A percentile compares a stretch with the other conserved stretches of the same genome.
Conservation (phyloP, 768 basidiomycete species). For the Naganishia vaughanmartiniae region DNA sequence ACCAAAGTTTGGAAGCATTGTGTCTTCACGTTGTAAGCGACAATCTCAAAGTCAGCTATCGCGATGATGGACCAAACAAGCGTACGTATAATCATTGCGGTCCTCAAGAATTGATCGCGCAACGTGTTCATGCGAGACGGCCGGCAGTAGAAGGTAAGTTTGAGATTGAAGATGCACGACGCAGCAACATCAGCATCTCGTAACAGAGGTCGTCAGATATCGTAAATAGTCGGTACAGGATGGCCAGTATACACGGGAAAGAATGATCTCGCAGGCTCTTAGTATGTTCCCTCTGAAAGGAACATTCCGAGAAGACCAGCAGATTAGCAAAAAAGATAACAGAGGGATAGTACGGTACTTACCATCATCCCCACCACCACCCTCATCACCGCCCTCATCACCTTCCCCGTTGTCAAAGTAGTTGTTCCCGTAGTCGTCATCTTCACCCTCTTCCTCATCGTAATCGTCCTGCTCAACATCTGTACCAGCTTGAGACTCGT, state of each 20-base stretch:
- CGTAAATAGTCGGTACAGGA: not conserved
- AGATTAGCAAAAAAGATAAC: not conserved
- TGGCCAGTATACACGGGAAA: not conserved
- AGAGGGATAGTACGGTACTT: not conserved
- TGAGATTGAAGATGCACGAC: not conserved
- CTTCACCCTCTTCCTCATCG: conserved; percentile 29
- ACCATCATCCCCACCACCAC: conserved; percentile 27
- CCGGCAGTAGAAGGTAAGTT: no score
- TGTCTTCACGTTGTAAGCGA: no score
- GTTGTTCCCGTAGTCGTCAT: conserved; percentile 31
- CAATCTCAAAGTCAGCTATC: no score
- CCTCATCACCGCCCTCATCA: conserved; percentile 27
- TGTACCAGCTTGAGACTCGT: conserved; percentile 25
- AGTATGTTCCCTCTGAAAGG: conserved; percentile 14
- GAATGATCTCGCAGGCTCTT: not conserved
- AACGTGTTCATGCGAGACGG: no score
- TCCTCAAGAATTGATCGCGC: no score
- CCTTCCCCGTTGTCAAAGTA: conserved; percentile 29
- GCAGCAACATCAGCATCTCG: not conserved
- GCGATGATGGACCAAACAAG: no score
- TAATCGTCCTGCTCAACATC: conserved; percentile 23
- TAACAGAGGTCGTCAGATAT: not conserved
- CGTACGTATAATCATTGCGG: no score
- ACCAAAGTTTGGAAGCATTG: no score
- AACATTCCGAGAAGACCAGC: not conserved